These are phyloP conservation scores for Lepidium didymum DNA, from an alignment of 345 rosid genomes.

Conservation along the genomic window DNA sequence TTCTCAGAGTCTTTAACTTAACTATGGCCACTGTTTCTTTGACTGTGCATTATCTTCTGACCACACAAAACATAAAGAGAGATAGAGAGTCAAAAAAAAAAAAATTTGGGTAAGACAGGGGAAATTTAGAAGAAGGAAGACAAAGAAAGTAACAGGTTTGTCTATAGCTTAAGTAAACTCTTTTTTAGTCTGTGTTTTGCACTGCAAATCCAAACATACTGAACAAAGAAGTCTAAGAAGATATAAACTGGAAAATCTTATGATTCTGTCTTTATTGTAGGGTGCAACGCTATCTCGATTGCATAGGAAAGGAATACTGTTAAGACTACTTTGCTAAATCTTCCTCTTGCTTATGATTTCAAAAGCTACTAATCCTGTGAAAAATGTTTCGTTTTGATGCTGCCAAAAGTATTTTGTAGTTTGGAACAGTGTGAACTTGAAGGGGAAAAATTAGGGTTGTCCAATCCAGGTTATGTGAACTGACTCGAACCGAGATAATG, in stretches of 20 bases:
- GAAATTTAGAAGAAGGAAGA: background rate
- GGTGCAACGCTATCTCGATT: constrained; percentile 44
- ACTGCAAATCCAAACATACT: background rate
- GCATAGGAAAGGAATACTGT: too few relatives aligned
- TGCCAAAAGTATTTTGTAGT: too few relatives aligned
- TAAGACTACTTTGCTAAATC: too few relatives aligned
- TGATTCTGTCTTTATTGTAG: background rate
- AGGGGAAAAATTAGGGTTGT: too few relatives aligned
- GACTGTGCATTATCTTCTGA: background rate
- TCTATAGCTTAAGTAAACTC: background rate
- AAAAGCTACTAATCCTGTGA: too few relatives aligned
- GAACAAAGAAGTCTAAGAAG: background rate
- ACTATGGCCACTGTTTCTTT: background rate
- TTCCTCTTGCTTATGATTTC: too few relatives aligned
- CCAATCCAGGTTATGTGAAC: too few relatives aligned
- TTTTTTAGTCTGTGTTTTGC: background rate
- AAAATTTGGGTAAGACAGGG: background rate
- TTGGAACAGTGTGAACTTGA: too few relatives aligned
- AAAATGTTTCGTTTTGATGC: too few relatives aligned
- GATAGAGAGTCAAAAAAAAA: background rate
- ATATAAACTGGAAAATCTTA: background rate
- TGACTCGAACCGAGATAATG: too few relatives aligned
- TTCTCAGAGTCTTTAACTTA: background rate
- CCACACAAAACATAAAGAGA: background rate
- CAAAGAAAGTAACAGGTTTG: too few relatives aligned